Evolutionary conservation across 352 stramenopile species (phyloP), one percentile per base, ranked within the genome.

Genomic region (Pythium grandisporangium): DNA sequence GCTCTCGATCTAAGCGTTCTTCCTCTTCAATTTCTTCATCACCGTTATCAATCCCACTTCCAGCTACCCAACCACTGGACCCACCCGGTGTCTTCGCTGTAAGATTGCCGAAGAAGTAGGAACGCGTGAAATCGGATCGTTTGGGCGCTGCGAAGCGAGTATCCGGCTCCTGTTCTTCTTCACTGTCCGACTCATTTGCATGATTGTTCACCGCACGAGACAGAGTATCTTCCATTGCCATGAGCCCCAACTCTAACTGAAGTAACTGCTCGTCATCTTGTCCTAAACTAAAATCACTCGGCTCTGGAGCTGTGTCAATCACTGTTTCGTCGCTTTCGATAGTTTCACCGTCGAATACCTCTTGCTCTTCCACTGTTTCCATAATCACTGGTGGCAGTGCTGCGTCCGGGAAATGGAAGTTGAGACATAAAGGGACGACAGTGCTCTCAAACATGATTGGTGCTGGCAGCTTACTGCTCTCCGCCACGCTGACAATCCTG

Each of bases 11-110:
- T 1, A 85, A 38, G 2, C 60, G 54, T 41, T 88, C 71, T 51
- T 82, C 65, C 48, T 85, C 72, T 41, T 88, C 75, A 14, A 67
- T 51, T 40, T 85, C 75, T 58, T 88, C 75, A 22, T 88, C 75
- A 5, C 71, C 71, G 19, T 88, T 88, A 19, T 88, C 62, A 6
- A 84, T 43, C 2, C 71, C 74, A 49, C 70, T 84, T 25, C 74
- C 71, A 32, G 59, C 55, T 4, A 58, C 16, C 74, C 71, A 88
- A 1, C 63, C 58, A 33, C 56, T 68, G 5, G 64, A 46, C 24
- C 64, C 61, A 25, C 77, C 53, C 30, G 55, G 63, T 29, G 74
- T 73, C 11, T 58, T 53, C 14, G 45, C 37, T 4, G 70, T 70
- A 4, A 87, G 60, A 35, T 75, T 80, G 8, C 66, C 62, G 44